Evolutionary conservation across 208 protist species (phyloP).

Genomic region (Acanthamoeba triangularis): DNA sequence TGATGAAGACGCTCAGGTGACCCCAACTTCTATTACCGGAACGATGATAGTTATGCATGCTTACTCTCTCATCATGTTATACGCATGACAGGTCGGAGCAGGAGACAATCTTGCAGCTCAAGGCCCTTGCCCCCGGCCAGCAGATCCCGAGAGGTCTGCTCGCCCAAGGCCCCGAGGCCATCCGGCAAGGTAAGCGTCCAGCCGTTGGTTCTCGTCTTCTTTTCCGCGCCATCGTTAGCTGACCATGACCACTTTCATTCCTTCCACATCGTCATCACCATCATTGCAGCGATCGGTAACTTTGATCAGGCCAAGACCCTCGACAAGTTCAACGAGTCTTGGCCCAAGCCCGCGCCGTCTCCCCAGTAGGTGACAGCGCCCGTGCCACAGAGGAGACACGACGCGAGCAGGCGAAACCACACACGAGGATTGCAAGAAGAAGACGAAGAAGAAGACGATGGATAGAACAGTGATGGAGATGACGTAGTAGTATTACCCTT

Average conservation of each 20-base stretch:
- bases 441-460: background rate
- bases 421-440: background rate
- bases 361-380: background rate
- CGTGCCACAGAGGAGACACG: background rate
- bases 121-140: conserved; percentile 89
- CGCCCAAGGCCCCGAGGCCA: conserved; percentile 87
- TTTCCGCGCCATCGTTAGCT: background rate
- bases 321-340: conserved; percentile 91
- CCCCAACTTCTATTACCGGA: background rate
- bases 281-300: conserved; percentile 84
- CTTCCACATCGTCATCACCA: background rate
- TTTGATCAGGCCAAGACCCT: conserved; percentile 91
- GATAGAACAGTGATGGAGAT: background rate
- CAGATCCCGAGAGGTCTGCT: conserved; percentile 91
- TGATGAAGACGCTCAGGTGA: conserved; percentile 71
- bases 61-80: background rate
- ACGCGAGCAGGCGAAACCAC: background rate
- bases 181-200: conserved; percentile 77
- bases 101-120: conserved; percentile 91
- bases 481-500: background rate
- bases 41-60: background rate
- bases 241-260: background rate
- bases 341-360: conserved; percentile 80
- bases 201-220: background rate
- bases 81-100: conserved; percentile 80